Evolutionary conservation across 2,329 filamentous ascomycete genomes (phyloP).

Genomic region (Cladosporium austrohemisphaericum): DNA sequence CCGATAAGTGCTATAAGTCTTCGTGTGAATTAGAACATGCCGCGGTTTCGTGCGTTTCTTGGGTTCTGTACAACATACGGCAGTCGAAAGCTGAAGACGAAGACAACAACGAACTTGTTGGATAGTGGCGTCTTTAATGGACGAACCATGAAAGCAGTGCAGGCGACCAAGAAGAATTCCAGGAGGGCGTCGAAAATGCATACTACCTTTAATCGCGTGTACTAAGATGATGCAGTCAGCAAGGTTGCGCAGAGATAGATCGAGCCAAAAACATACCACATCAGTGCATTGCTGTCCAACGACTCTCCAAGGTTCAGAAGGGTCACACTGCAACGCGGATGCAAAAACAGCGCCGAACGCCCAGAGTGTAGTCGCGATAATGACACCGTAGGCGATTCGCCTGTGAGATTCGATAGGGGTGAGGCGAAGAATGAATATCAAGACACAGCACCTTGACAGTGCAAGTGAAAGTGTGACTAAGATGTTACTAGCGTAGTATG

Average conservation of each 20-base stretch:
- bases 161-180: conserved; percentile 5
- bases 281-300: conserved; percentile 1
- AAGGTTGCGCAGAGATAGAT: not conserved
- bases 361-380: conserved; percentile 15
- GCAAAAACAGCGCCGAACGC: conserved; percentile 18
- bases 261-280: not conserved
- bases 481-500: conserved; percentile 21
- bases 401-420: conserved; percentile 19
- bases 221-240: not conserved
- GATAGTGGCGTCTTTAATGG: conserved; percentile 6
- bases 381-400: conserved; percentile 13
- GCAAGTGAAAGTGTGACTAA: conserved; percentile 17
- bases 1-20: conserved; percentile 18
- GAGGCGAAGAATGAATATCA: conserved; percentile 20
- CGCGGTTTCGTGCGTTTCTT: too few species aligned
- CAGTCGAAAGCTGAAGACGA: conserved; percentile 14
- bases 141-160: conserved; percentile 10
- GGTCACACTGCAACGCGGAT: conserved; percentile 20
- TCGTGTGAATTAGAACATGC: too few species aligned
- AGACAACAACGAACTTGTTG: conserved; percentile 12
- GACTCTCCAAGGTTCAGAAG: conserved; percentile 16
- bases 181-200: conserved; percentile 11
- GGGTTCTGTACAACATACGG: not conserved
- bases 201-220: conserved; percentile 5
- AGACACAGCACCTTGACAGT: conserved; percentile 18